These are phyloP conservation scores for Wallacemonas sp. DNA, from an alignment of 208 protist species.

Conservation along the genomic window DNA sequence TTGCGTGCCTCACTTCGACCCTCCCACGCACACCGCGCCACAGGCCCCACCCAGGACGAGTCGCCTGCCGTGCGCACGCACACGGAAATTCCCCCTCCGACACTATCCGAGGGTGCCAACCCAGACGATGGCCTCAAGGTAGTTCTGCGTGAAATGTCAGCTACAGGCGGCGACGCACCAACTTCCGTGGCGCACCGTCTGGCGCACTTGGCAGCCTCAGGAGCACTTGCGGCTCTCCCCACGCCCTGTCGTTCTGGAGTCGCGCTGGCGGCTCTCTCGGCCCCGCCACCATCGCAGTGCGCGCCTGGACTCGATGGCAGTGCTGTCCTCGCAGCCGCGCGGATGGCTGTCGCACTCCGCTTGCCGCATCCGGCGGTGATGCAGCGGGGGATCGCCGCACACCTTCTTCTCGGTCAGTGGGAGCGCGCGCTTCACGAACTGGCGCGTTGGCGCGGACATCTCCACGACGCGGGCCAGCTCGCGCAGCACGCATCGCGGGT, in stretches of 20 bases:
- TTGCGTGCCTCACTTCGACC: slow-evolving; percentile 34
- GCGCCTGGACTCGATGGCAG: slow-evolving; percentile 19
- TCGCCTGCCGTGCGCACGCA: no score
- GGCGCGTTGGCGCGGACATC: slow-evolving; percentile 5
- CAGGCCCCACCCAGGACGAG: no score
- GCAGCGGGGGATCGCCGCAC: slow-evolving; percentile 16
- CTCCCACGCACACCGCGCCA: no score
- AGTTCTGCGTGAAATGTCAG: no score
- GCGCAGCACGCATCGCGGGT: slow-evolving; percentile 12
- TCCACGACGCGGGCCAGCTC: slow-evolving; percentile 13
- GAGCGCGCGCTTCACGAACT: slow-evolving; percentile 23
- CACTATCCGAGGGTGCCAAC: no score
- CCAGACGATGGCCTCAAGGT: no score
- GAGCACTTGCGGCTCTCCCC: slow-evolving; percentile 21
- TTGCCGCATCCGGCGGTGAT: slow-evolving; percentile 16
- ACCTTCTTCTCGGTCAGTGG: slow-evolving; percentile 35
- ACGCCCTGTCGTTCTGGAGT: slow-evolving; percentile 18
- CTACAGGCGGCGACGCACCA: no score
- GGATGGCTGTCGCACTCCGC: slow-evolving; percentile 17
- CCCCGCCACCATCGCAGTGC: neutral
- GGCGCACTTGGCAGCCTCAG: slow-evolving; percentile 20
- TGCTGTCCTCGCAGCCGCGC: neutral
- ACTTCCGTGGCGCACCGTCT: neutral
- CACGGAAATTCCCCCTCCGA: no score
- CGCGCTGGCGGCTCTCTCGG: slow-evolving; percentile 18